phyloP scores from a whole-genome alignment of 768 basidiomycete genomes.

The Pisolithus albus region DNA sequence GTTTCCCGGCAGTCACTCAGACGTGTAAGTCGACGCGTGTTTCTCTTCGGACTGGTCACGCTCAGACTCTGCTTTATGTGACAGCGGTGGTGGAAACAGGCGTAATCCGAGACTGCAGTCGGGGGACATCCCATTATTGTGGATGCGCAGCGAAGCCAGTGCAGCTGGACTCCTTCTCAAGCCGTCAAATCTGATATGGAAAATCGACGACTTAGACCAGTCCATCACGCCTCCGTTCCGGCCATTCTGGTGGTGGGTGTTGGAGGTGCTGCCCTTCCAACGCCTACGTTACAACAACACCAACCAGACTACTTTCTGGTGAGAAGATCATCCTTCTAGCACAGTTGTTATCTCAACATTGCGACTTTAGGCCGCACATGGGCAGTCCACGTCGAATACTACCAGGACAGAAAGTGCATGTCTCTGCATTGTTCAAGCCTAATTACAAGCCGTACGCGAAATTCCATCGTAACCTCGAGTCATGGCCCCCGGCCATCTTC shows the following conservation, averaged over 20 bases:
- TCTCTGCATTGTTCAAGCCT: slow-evolving; percentile 25
- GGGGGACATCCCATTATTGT: slow-evolving; percentile 22
- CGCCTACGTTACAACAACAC: slow-evolving; percentile 25
- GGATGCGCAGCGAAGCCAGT: slow-evolving; percentile 28
- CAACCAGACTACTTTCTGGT: slow-evolving; percentile 16
- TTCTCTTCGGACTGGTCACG: background rate
- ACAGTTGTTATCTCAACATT: slow-evolving; percentile 4
- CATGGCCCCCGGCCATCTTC: slow-evolving; percentile 25
- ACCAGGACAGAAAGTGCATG: slow-evolving; percentile 26
- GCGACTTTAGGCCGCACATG: slow-evolving; percentile 17
- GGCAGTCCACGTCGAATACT: slow-evolving; percentile 21
- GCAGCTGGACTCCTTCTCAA: slow-evolving; percentile 18
- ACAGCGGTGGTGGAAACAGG: slow-evolving; percentile 25
- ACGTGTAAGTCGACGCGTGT: slow-evolving; percentile 25
- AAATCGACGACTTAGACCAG: slow-evolving; percentile 21
- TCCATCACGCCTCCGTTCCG: slow-evolving; percentile 12
- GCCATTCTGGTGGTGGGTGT: slow-evolving; percentile 13
- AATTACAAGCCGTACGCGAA: slow-evolving; percentile 22
- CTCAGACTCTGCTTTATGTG: background rate
- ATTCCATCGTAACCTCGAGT: slow-evolving; percentile 15
- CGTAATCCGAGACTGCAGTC: slow-evolving; percentile 22
- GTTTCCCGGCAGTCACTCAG: slow-evolving; percentile 36
- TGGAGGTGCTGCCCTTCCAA: slow-evolving; percentile 20
- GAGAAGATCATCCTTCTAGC: background rate
- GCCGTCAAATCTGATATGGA: slow-evolving; percentile 23